Percentiles rank a stretch among this genome's conserved stretches.
These are phyloP conservation scores for Staphylotrichum tortipilum DNA, from an alignment of 495 filamentous ascomycete species.

Conservation along the genomic window DNA sequence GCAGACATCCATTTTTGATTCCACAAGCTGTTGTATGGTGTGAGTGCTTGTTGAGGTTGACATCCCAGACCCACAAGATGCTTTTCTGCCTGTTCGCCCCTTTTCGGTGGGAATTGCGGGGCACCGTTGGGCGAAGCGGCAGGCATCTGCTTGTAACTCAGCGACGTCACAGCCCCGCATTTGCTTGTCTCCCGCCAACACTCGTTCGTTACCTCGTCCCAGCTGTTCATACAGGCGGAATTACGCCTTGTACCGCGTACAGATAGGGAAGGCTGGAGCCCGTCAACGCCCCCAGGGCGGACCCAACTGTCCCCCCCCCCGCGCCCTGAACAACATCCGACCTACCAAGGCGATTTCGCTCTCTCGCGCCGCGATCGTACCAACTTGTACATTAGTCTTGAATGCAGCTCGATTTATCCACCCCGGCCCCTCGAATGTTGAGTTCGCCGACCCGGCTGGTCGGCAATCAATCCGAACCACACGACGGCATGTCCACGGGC, in stretches of 20 bases:
- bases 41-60: too few species aligned
- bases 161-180: constrained; percentile 15
- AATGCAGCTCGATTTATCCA: background rate
- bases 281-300: too few species aligned
- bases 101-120: background rate
- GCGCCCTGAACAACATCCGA: background rate
- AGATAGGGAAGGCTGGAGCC: too few species aligned
- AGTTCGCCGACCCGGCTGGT: background rate
- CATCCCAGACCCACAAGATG: too few species aligned
- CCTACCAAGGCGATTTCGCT: background rate
- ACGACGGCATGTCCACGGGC: constrained; percentile 10
- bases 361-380: background rate
- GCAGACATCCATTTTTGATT: too few species aligned
- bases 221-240: too few species aligned
- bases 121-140: background rate
- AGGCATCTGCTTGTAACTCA: too few species aligned
- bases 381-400: background rate
- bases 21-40: too few species aligned
- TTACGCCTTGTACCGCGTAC: too few species aligned
- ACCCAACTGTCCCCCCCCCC: too few species aligned
- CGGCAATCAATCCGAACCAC: background rate
- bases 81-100: background rate
- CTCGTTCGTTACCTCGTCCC: too few species aligned
- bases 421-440: background rate
- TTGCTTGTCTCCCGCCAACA: background rate